phyloP scores from a whole-genome alignment of 352 stramenopile species.

The Globisporangium orthogonon region DNA sequence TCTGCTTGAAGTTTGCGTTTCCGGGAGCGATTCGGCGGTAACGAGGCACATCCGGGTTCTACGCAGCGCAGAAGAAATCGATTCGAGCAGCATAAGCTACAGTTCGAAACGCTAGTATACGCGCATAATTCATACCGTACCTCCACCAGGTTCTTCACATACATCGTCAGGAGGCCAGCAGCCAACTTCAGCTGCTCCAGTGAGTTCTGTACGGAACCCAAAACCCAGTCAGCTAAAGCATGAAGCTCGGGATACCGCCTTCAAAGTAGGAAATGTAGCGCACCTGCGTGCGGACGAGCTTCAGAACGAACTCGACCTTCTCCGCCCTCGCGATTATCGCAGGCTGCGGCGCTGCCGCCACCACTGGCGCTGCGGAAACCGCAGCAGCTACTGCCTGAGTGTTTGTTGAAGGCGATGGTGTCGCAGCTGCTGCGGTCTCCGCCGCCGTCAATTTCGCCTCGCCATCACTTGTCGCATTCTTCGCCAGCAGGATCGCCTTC shows the following conservation, averaged over 20 bases:
- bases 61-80: constrained; percentile 3
- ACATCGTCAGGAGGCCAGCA: constrained; percentile 75
- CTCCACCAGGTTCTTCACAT: constrained; percentile 83
- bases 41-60: constrained; percentile 78
- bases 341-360: constrained; percentile 1
- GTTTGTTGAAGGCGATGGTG: background rate
- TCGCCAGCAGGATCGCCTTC: constrained; percentile 47
- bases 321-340: constrained; percentile 24
- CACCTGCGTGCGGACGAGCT: constrained; percentile 47
- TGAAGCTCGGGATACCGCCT: background rate
- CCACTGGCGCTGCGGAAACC: background rate
- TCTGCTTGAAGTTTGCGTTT: constrained; percentile 84
- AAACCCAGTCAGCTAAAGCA: background rate
- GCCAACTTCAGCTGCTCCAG: constrained; percentile 62
- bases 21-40: constrained; percentile 72
- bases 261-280: no score
- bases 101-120: no score
- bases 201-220: constrained; percentile 41
- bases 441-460: background rate
- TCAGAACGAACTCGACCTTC: constrained; percentile 38
- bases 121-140: constrained; percentile 16
- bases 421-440: background rate
- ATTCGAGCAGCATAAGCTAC: background rate
- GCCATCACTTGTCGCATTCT: constrained; percentile 19
- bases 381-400: background rate